Conservation (phyloP, 768 basidiomycete species). For the Kwoniella mangroviensis region DNA sequence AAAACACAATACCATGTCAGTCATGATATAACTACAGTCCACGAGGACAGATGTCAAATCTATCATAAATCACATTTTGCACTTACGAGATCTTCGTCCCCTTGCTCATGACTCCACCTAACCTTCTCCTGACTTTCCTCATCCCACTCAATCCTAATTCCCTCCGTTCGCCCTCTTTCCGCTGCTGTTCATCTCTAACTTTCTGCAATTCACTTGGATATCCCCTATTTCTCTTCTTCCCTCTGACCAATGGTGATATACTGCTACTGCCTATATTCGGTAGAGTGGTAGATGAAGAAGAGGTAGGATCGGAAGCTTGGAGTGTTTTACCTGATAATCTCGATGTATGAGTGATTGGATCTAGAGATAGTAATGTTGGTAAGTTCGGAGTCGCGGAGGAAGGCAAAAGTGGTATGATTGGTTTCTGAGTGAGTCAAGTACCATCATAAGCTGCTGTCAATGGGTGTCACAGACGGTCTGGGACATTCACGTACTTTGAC, state of each 20-base stretch:
- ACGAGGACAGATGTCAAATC: background rate
- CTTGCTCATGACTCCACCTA: constrained; percentile 20
- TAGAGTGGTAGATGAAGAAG: background rate
- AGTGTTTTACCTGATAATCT: constrained; percentile 46
- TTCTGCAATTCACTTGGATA: constrained; percentile 22
- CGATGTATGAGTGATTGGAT: constrained; percentile 35
- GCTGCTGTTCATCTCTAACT: constrained; percentile 20
- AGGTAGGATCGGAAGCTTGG: constrained; percentile 18
- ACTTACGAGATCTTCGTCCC: constrained; percentile 37
- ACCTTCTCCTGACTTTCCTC: constrained; percentile 36
- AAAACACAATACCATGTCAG: background rate
- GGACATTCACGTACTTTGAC: constrained; percentile 21
- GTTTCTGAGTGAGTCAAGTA: constrained; percentile 29
- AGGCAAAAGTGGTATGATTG: constrained; percentile 37
- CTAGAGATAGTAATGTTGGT: constrained; percentile 35
- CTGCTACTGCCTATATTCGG: background rate
- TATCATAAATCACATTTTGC: background rate
- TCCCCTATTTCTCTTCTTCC: constrained; percentile 43
- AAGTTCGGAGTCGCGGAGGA: constrained; percentile 23
- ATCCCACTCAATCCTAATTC: constrained; percentile 29
- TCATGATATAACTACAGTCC: background rate
- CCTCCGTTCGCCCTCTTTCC: constrained; percentile 10
- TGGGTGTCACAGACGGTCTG: background rate
- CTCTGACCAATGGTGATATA: constrained; percentile 31
- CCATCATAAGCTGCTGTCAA: too few relatives aligned